A percentile compares a stretch with the other conserved stretches of the same genome.
Evolutionary conservation across 2,329 filamentous ascomycete genomes (phyloP).

Genomic region (Paecilomyces fulvus): DNA sequence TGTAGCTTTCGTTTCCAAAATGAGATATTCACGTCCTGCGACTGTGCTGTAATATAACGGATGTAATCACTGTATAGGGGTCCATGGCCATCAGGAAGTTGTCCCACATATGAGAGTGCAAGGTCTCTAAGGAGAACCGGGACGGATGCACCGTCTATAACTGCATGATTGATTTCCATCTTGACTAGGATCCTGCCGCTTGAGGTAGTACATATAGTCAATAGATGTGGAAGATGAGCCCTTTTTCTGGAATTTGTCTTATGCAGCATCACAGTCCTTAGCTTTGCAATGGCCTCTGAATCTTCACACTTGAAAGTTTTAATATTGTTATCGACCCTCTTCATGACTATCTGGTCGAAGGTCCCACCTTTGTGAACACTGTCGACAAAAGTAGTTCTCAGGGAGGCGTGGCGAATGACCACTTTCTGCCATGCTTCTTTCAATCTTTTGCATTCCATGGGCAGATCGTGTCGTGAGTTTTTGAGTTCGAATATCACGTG

Average conservation of each 20-base stretch:
- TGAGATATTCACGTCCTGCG: constrained; percentile 15
- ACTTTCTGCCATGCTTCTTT: constrained; percentile 25
- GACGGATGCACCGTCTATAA: constrained; percentile 30
- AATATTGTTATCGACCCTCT: constrained; percentile 15
- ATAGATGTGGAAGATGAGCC: constrained; percentile 24
- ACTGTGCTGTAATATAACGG: constrained; percentile 20
- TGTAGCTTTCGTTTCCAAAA: constrained; percentile 30
- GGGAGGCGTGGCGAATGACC: constrained; percentile 23
- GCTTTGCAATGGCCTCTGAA: constrained; percentile 16
- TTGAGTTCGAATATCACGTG: constrained; percentile 27
- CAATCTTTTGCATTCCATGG: constrained; percentile 18
- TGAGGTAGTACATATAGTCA: constrained; percentile 25
- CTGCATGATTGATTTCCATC: constrained; percentile 30
- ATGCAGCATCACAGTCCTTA: constrained; percentile 19
- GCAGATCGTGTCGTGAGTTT: constrained; percentile 8
- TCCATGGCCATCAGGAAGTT: constrained; percentile 17
- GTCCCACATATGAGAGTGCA: constrained; percentile 21
- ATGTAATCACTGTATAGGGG: constrained; percentile 32
- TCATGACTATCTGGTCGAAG: constrained; percentile 31
- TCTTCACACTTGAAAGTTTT: constrained; percentile 22
- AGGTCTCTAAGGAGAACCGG: constrained; percentile 24
- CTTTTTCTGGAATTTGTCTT: constrained; percentile 16
- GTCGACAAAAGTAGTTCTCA: constrained; percentile 28
- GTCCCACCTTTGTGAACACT: constrained; percentile 24
- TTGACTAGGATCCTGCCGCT: constrained; percentile 24